These are phyloP conservation scores for Berberis thunbergii DNA, from an alignment of 164 flowering plant species.

Conservation along the genomic window DNA sequence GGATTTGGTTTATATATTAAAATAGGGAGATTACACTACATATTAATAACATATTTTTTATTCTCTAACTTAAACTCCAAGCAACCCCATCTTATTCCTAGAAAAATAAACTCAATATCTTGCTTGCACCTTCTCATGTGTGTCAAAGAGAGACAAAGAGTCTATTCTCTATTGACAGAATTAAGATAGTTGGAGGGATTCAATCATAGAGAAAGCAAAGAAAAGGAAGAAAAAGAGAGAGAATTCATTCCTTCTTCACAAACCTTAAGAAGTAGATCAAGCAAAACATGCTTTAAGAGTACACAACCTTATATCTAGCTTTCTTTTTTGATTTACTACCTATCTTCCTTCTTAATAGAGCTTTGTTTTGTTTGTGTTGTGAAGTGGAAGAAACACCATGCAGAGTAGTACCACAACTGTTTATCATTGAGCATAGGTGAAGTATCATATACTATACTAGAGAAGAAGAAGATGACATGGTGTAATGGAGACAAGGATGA, in stretches of 20 bases:
- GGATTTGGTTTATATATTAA: slow-evolving; percentile 7
- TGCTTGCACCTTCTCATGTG: not conserved
- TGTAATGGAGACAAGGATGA: slow-evolving; percentile 30
- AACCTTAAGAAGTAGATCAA: slow-evolving; percentile 9
- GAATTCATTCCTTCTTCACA: slow-evolving; percentile 21
- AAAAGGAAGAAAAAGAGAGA: slow-evolving; percentile 11
- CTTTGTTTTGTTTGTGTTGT: slow-evolving; percentile 4
- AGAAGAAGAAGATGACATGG: slow-evolving; percentile 42
- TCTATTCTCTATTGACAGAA: slow-evolving; percentile 4
- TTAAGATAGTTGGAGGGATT: not conserved
- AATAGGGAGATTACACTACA: slow-evolving; percentile 12
- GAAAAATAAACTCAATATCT: not conserved
- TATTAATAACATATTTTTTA: slow-evolving; percentile 9
- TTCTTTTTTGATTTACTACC: slow-evolving; percentile 3
- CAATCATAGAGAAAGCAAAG: slow-evolving; percentile 7
- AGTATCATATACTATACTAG: slow-evolving; percentile 4
- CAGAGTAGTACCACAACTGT: not conserved
- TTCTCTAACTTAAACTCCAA: slow-evolving; percentile 17
- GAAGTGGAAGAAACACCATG: slow-evolving; percentile 12
- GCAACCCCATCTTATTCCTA: slow-evolving; percentile 14
- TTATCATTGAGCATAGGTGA: slow-evolving; percentile 19
- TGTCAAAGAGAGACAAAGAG: not conserved
- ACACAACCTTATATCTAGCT: slow-evolving; percentile 3
- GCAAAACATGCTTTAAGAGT: slow-evolving; percentile 5
- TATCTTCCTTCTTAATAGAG: not conserved